Base-by-base conservation (phyloP, 352 stramenopile species). In the Phytophthora sp. region DNA sequence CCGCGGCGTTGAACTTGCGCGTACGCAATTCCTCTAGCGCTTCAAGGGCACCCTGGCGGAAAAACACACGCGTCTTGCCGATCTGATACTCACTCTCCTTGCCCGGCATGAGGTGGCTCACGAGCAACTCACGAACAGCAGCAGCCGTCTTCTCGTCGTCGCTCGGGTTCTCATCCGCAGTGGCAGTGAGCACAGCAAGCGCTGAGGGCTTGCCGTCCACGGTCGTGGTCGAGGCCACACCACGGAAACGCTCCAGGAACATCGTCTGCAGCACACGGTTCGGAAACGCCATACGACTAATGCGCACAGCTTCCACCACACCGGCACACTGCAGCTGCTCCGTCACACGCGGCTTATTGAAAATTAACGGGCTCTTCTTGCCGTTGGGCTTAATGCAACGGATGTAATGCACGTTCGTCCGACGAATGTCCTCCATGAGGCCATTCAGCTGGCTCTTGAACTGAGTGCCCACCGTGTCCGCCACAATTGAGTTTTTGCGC, bases 321-420 rank as follows among this genome's bases (percentile, higher is more conserved):
- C 98, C 98, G 55, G 96, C 96, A 63, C 99, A 99, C 62, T 91
- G 85, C 11, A 99, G 72, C 86, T 99, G 97, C 74, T 99, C 94
- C 6, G 96, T 97, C 9, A 98, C 87, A 52, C 95, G 81, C 39
- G 92, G 76, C 59, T 98, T 88, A 66, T 94, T 95, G 68, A 99
- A 95, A 13, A 89, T 53, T 13, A 71, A 27, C 41, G 86, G 56
- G 56, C 97, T 98, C 71, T 99, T 98, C 38, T 96, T 87, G 69
- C 97, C 90, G 73, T 99, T 99, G 0, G 98, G 97, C 79, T 99
- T 99, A 66, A 99, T 97, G 76, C 98, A 99, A 30, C 97, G 89
- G 65, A 99, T 97, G 80, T 99, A 99, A 72, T 99, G 97, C 23
- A 98, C 95, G 58, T 98, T 91, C 2, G 96, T 99, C 35, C 84